Evolutionary conservation across 192 early-diverging fungal genomes (phyloP), one percentile per base, ranked within the genome.

Genomic region (Coemansia asiatica): DNA sequence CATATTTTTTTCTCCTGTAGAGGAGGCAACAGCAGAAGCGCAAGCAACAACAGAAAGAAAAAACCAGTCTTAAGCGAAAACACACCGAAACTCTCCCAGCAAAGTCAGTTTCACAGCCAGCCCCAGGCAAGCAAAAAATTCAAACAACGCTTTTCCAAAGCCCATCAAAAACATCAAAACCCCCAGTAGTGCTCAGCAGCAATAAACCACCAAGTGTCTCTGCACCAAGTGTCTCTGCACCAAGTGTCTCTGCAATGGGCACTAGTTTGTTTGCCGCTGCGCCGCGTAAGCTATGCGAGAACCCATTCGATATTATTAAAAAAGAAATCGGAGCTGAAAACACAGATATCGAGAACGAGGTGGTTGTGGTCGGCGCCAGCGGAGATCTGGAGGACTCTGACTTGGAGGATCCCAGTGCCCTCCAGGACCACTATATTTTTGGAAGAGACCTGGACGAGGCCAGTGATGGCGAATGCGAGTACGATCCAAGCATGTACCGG

Each of bases 231-330:
- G n/a, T n/a, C n/a, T n/a, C n/a, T n/a, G n/a, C 40, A 13, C n/a
- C n/a, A n/a, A 44, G 40, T 44, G 40, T 10, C 13, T 44, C 40
- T 18, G 16, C 40, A 13, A 13, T 44, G 16, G 16, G 13, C 40
- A 26, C 44, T 22, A 63, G 65, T 28, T 61, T 69, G 46, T 80
- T 80, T 75, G 78, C 78, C 16, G 72, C 78, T 0, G 54, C 69
- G 29, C 72, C 72, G 9, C 72, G 69, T 19, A 64, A 27, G 9
- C 58, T 68, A 12, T 56, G 47, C 16, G 48, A 67, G 4, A 75
- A 80, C 31, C 78, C 78, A 25, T 80, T 80, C 26, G 78, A 80
- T 35, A 80, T 80, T 27, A 80, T 80, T 38, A 56, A 50, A 12
- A 31, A 67, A 7, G 60, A 56, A 23, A 53, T 66, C 25, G 23